Evolutionary conservation across 2,329 filamentous ascomycete genomes (phyloP), one percentile per base, ranked within the genome.

Genomic region (Gnomoniopsis sp.): DNA sequence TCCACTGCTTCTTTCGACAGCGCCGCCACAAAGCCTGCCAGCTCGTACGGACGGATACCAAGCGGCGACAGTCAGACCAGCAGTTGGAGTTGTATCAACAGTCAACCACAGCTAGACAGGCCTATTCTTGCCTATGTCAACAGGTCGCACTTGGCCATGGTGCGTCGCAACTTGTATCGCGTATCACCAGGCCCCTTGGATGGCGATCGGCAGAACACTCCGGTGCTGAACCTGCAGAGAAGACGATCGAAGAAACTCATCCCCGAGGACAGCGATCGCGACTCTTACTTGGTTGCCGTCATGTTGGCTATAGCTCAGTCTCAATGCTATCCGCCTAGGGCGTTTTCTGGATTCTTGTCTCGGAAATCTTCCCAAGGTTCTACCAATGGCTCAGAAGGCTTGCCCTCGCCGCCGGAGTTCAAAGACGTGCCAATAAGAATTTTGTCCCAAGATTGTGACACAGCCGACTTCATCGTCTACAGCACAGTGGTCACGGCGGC

Each of bases 261-360:
- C 3, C 83, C 83, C 0, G 66, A 70, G 2, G 75, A 84, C 51
- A 61, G 68, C 2, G 76, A 84, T 51, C 77, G 81, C 50, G 83
- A 86, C 64, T 72, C 79, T 0, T 78, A 82, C 58, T 72, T 84
- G 38, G 71, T 82, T 6, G 81, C 76, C 21, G 74, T 79, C 47
- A 78, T 85, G 58, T 64, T 86, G 14, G 78, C 79, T 49, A 81
- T 86, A 78, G 83, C 83, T 8, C 83, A 86, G 64, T 73, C 75
- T 10, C 75, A 80, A 49, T 82, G 81, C 58, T 84, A 85, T 65
- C 62, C 52, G 22, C 65, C 69, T 19, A 33, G 23, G 22, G 14
- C 17, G 11, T 50, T 55, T 4, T 58, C 62, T 17, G 55, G 56
- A 8, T 33, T 63, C 7, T 62, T 65, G 4, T 68, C 69, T 2